A percentile compares a stretch with the other conserved stretches of the same genome.
These are phyloP conservation scores for Trebouxia gelatinosa DNA, from an alignment of 163 green algal genomes.

Conservation along the genomic window DNA sequence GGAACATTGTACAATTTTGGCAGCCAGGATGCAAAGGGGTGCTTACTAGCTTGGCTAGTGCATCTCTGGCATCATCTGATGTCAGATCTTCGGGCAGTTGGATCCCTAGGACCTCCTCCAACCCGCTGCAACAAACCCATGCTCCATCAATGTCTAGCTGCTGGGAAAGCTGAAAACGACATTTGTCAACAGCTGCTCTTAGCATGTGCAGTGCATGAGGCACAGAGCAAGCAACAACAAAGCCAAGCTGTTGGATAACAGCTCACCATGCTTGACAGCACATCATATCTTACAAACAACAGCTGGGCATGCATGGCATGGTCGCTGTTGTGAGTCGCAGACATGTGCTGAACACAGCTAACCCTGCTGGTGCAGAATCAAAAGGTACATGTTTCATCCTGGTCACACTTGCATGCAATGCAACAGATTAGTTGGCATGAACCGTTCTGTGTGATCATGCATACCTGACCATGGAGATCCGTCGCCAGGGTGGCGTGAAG, in stretches of 20 bases:
- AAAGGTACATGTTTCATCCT: not conserved
- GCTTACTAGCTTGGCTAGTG: constrained; percentile 61
- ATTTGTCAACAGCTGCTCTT: not conserved
- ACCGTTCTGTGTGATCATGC: not conserved
- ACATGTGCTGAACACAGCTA: not conserved
- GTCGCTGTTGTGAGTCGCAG: not conserved
- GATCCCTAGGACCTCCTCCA: constrained; percentile 78
- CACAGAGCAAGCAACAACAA: too few relatives aligned
- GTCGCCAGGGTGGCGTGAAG: constrained; percentile 94
- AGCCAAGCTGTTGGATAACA: too few relatives aligned
- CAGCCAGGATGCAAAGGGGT: too few relatives aligned
- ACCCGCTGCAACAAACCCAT: constrained; percentile 40
- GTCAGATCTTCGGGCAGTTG: constrained; percentile 79
- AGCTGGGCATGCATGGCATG: not conserved
- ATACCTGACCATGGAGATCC: constrained; percentile 50
- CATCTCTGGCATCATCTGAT: constrained; percentile 63
- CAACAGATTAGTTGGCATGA: not conserved
- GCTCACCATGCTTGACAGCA: too few relatives aligned
- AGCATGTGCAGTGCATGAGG: not conserved
- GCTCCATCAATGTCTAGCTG: not conserved
- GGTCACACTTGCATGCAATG: not conserved
- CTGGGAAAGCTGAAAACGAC: too few relatives aligned
- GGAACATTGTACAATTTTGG: too few relatives aligned
- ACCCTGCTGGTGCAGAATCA: not conserved
- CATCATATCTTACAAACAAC: too few relatives aligned